A percentile compares a stretch with the other conserved stretches of the same genome.
phyloP scores from a whole-genome alignment of 129 eudicot genomes.

The Flaveria bidentis region DNA sequence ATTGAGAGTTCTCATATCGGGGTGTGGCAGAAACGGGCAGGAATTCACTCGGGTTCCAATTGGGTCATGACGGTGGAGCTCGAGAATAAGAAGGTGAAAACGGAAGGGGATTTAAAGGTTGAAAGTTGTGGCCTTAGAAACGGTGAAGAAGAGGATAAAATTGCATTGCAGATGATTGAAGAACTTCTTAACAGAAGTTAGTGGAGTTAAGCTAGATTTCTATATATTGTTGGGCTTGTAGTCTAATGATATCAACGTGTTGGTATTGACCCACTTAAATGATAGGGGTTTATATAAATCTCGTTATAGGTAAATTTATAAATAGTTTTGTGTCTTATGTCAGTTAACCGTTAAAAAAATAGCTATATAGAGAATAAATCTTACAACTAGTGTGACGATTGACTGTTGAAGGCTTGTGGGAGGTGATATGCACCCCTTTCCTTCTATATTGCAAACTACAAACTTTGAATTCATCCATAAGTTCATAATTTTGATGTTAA shows the following conservation, averaged over 20 bases:
- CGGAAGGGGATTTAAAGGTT: background rate
- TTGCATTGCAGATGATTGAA: conserved; percentile 94
- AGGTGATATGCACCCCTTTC: conserved; percentile 1
- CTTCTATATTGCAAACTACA: background rate
- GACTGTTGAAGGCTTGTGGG: background rate
- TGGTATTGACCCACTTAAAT: too few relatives aligned
- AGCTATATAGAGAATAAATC: too few relatives aligned
- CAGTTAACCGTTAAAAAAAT: too few relatives aligned
- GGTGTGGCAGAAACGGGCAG: conserved; percentile 95
- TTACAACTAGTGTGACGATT: too few relatives aligned
- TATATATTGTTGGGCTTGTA: conserved; percentile 1
- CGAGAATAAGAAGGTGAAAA: conserved; percentile 42
- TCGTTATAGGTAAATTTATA: too few relatives aligned
- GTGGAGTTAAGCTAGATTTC: background rate
- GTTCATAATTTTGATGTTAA: background rate
- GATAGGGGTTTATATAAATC: too few relatives aligned
- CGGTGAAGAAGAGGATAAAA: conserved; percentile 71
- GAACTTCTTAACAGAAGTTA: conserved; percentile 72
- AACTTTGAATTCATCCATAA: background rate
- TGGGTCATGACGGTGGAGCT: conserved; percentile 98
- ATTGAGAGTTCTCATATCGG: conserved; percentile 84
- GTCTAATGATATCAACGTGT: background rate
- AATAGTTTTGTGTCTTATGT: too few relatives aligned
- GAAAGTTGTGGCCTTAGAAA: conserved; percentile 21
- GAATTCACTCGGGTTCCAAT: conserved; percentile 60